Base-by-base conservation (phyloP, 495 filamentous ascomycete species). In the Talaromyces stipitatus region DNA sequence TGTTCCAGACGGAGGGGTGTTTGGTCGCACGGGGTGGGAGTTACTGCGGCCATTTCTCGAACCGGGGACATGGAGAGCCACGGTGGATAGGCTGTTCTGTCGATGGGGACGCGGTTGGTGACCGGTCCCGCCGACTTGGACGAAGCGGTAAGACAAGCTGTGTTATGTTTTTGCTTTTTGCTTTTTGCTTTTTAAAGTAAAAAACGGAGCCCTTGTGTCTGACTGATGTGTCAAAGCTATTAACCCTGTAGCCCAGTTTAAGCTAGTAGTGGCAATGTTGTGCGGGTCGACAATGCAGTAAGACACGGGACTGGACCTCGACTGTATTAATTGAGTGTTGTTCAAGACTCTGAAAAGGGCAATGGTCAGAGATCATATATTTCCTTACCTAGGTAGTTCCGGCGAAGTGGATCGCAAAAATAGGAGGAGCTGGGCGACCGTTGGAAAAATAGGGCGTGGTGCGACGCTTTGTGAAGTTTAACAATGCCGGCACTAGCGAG, bases 11-110 rank as follows among this genome's bases (percentile, higher is more conserved):
- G 72, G 70, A 46, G 73, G 73, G 54, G 72, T 75, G 57, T 70
- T 71, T 63, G 74, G 74, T 69, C 67, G 74, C 60, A 73, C 64
- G 54, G 74, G 70, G 45, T 74, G 62, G 33, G 73, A 75, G 57
- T 76, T 73, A 64, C 73, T 76, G 61, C 71, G 70, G 60, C 69
- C 70, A 75, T 73, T 71, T 67, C 73, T 69, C 48, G 70, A 62
- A 18, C 47, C 58, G 45, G 64, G 60, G 4, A 61, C 63, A 71
- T 66, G 71, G 20, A 65, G 62, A 67, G 67, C 71, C 70, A 73
- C 67, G 51, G 62, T 70, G 65, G 67, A n/a, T 62, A 51, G 59
- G 58, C 53, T 59, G 54, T 24, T 62, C 36, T 45, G 66, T 75
- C 68, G 66, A 60, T 66, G 60, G 71, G 63, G 58, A 58, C 59